Evolutionary conservation across 2,329 filamentous ascomycete genomes (phyloP), one percentile per base, ranked within the genome.

Genomic region (Aureobasidium sp.): DNA sequence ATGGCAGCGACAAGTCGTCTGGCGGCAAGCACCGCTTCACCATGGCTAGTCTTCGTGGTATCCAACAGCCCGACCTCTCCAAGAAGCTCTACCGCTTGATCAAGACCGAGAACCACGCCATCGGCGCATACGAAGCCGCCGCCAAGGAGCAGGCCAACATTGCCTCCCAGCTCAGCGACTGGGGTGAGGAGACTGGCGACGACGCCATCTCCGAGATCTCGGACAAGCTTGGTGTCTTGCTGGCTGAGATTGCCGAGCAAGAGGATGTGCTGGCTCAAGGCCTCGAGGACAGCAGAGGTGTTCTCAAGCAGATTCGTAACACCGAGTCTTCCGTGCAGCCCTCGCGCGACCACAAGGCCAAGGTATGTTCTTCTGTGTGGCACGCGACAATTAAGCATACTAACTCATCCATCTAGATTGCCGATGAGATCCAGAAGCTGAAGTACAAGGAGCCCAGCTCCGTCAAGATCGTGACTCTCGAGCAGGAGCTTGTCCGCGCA

Each of bases 291-390:
- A 90, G 89, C 67, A 84, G 94, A 53, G 82, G 80, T 37, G 77
- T 91, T 27, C 80, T 99, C 74, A 99, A 99, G 83, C 84, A 90
- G 67, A 95, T 99, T 68, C 85, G 94, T 67, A 96, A 99, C 76
- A 97, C 91, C 15, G 94, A 99, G 80, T 88, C 88, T 77, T 95
- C 90, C 67, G 93, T 99, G 17, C 92, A 97, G 79, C 94, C 94
- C 7, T 91, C 88, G 70, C 84, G 94, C 63, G 92, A 96, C 68
- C 84, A 89, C 70, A 94, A 94, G 77, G 80, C 83, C 66, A 96
- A 95, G 77, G 79, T 78, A 68, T 12, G 66, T 55, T 25, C 14
- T 36, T 9, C 17, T 9, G 47, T n/a, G 5, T 3, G 3, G 31
- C 39, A 34, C 27, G 17, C 27, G 37, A 34, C 56, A 36, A 31